Evolutionary conservation across 345 rosid genomes (phyloP).

Genomic region (Capsella bursapastoris): DNA sequence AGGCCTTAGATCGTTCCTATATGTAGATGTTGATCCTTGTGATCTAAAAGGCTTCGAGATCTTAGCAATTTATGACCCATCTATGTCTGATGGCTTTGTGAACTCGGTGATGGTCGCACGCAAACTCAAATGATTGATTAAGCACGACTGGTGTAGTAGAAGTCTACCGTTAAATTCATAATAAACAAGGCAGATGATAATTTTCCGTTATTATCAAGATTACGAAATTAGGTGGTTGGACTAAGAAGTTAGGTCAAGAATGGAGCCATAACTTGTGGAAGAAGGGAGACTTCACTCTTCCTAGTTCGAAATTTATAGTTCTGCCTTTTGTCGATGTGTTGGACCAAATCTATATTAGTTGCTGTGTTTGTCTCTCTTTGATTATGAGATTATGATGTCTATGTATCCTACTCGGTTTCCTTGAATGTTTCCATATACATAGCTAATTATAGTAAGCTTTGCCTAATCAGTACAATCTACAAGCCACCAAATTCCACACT

Average conservation of each 20-base stretch:
- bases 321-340: background rate
- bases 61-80: background rate
- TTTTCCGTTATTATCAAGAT: background rate
- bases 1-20: conserved; percentile 12
- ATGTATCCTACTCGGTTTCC: background rate
- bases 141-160: background rate
- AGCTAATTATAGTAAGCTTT: background rate
- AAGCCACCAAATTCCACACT: background rate
- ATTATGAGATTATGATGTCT: conserved; percentile 1
- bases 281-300: conserved; percentile 9
- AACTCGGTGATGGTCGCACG: background rate
- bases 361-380: background rate
- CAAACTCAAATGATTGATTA: background rate
- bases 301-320: background rate
- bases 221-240: background rate
- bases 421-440: background rate
- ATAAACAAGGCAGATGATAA: background rate
- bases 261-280: conserved; percentile 9
- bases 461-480: background rate
- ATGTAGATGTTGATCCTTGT: conserved; percentile 5
- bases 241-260: background rate
- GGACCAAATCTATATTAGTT: conserved; percentile 3
- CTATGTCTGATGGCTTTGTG: background rate
- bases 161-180: background rate
- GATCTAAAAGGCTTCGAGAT: conserved; percentile 3